Evolutionary conservation across 352 stramenopile species (phyloP), one percentile per base, ranked within the genome.

Genomic region (Pythium rishiriense): DNA sequence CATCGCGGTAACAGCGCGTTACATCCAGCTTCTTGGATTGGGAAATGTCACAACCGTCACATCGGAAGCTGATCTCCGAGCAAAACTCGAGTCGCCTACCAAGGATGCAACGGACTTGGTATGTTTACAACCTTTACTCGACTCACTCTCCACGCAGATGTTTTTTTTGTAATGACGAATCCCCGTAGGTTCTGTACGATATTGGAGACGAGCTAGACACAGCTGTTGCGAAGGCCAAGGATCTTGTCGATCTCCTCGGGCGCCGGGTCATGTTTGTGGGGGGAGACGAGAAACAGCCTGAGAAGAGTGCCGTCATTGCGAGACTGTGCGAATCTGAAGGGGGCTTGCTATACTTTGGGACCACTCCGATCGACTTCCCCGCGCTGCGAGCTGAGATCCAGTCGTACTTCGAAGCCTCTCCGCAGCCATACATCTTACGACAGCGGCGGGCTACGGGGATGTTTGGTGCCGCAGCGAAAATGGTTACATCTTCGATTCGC

Each of bases 11-110:
- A 70, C 75, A n/a, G 82, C 74, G 0, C 76, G 84, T 11, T 93
- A 91, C 63, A 88, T 93, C 28, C 80, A 91, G 25, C 67, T 93
- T 15, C 60, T 93, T 17, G 84, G 83, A 0, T 22, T 93, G 14
- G 82, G 81, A 33, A 83, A 76, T 1, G 79, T 90, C 19, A 31
- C 74, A 31, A 79, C 74, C 19, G 63, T 73, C 0, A 56, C 53
- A 9, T 54, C 69, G 11, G 76, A 88, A 51, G 43, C 48, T 15
- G 68, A 72, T 6, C 62, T 90, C 28, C 73, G 88, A 37, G 55
- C 64, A 14, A 33, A 74, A 10, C 58, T 90, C 24, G 45, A 48
- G 6, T 87, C 80, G 7, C 50, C 69, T 11, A 59, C 69, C 17
- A 68, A 69, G 0, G 49, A 62, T 1, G 63, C 78, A 5, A 75